Evolutionary conservation across 306 rosid species (phyloP), one percentile per base, ranked within the genome.

Genomic region (Medicago arabica): DNA sequence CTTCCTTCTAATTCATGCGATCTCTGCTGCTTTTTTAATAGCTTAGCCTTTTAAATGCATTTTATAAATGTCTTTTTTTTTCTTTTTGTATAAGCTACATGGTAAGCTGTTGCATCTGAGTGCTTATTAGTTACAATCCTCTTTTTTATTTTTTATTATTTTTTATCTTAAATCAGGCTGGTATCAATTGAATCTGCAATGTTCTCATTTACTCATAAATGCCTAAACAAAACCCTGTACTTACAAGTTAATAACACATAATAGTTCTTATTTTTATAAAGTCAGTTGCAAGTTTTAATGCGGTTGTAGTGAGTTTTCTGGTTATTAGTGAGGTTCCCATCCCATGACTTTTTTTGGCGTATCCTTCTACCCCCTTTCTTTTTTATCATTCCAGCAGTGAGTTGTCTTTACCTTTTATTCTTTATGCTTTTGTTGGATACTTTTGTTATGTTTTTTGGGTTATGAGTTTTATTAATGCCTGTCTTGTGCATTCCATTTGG

Each of bases 401-500:
- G 66, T 77, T 17, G 18, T 31, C 38, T 34, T 34, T 36, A 49
- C 49, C 41, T 54, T 15, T 40, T 72, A 16, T 55, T 66, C 18
- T 75, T 34, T 75, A 43, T 72, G 62, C 64, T 17, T 67, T 34
- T 50, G 74, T 69, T 79, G 70, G 70, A 34, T 72, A 12, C 41
- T 54, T 50, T 71, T 5, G 54, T 51, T 36, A 41, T 65, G 34
- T n/a, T 75, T 40, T 71, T 60, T 54, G 50, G 63, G 44, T 68
- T 44, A 58, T 41, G 44, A 60, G 28, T 63, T 46, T 76, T 74
- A 17, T 25, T 61, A 49, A 74, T 46, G 17, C 61, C 50, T 36
- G 58, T 59, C 77, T 72, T 71, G 21, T 77, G 60, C 17, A 13
- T 62, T 83, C 78, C 78, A 72, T 85, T 81, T 92, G 87, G 65